Evolutionary conservation across 164 flowering plant genomes (phyloP), one percentile per base, ranked within the genome.

Genomic region (Vitis cinerea): DNA sequence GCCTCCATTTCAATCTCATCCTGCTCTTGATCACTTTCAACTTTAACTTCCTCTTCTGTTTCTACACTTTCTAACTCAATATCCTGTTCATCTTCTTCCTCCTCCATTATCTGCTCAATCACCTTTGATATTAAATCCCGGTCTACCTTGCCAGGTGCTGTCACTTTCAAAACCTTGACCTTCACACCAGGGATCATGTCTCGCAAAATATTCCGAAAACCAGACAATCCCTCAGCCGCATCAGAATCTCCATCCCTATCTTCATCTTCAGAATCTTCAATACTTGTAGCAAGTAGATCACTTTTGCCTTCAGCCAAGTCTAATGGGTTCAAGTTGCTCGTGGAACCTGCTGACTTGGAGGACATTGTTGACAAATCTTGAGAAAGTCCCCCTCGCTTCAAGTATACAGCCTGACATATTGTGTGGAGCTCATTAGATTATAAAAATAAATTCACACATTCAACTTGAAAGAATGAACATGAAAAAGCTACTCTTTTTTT

Each of bases 181-280:
- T 84, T 85, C 66, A 83, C 89, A 66, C 90, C 95, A 78, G 99
- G 97, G 71, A 90, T 89, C 93, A 88, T 82, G 83, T 91, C 97
- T 31, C 76, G 81, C 72, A 90, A 78, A 53, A 85, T 76, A 75
- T 82, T 87, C 71, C 82, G 87, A 77, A 90, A 85, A 61, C 84
- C 85, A 61, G 87, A 65, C 44, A 82, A 14, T 60, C 83, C 86
- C 48, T 86, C 87, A 64, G 78, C 75, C 60, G 71, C 51, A 79
- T 87, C 93, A 75, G 84, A 82, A 69, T 83, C 89, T 73, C 81
- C 85, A 71, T 84, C 92, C 66, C 64, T 72, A 71, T 83, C 86
- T 70, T 87, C 94, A 71, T 85, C 92, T 63, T 86, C 90, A 27
- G 58, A 56, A 56, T 85, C 90, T 71, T 83, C 90, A 68, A 71